A percentile compares a stretch with the other conserved stretches of the same genome.
Evolutionary conservation across 257 asterid species (phyloP).

Genomic region (Solanum peruvianum): DNA sequence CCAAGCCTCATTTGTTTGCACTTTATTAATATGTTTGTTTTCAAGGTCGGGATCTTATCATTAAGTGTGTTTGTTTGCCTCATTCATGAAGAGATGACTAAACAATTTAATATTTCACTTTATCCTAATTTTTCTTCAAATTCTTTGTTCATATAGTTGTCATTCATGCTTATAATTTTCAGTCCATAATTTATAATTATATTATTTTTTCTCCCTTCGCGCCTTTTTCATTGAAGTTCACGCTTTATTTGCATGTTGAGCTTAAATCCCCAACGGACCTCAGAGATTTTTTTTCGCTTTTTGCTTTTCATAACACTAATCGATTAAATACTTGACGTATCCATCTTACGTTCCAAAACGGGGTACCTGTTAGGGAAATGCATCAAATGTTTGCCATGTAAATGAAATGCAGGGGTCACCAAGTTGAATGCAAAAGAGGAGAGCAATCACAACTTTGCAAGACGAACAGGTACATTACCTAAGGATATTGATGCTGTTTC

Average conservation of each 20-base stretch:
- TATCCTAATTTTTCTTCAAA: neutral
- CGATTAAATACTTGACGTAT: neutral
- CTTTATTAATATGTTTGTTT: neutral
- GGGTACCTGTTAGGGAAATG: neutral
- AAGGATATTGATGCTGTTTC: slow-evolving; percentile 63
- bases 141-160: neutral
- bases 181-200: neutral
- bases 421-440: neutral
- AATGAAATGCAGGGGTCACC: neutral
- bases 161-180: neutral
- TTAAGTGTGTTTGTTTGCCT: neutral
- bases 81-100: neutral
- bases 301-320: neutral
- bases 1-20: neutral
- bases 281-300: neutral
- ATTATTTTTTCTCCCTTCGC: neutral
- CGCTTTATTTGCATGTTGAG: neutral
- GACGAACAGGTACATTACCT: slow-evolving; percentile 29
- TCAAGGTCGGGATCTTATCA: neutral
- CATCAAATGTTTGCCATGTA: neutral
- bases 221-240: neutral
- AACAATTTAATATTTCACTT: neutral
- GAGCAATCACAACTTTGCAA: neutral
- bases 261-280: neutral
- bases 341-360: neutral